Evolutionary conservation across 1,139 yeast genomes (phyloP), one percentile per base, ranked within the genome.

Genomic region (Magnusiomyces tetraspermus): DNA sequence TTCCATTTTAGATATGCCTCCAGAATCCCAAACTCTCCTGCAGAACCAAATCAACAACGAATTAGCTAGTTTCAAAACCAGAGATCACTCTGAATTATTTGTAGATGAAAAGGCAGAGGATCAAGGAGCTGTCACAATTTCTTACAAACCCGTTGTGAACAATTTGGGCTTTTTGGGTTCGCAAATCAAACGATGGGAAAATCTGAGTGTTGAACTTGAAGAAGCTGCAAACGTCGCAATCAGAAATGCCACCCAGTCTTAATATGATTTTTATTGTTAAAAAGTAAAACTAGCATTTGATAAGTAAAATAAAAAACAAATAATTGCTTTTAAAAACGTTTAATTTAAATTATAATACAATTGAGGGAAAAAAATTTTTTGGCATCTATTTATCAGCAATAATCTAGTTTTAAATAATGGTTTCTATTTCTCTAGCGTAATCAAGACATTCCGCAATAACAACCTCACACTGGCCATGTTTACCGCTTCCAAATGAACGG

Each of bases 371-470:
- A n/a, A n/a, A n/a, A n/a, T n/a, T n/a, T n/a, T n/a, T n/a, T n/a
- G n/a, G n/a, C n/a, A 43, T 15, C 38, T 15, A 30, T 40, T 13
- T 26, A 19, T 11, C 23, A n/a, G 15, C 8, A 15, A 8, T 33
- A 8, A 28, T 31, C 40, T 26, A 21, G 26, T 15, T 15, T 56
- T 74, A 87, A 51, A 88, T 81, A 65, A 88, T 88, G 43, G 92
- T 84, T 70, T 88, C 96, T 63, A 88, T 83, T 70, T 87, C 92
- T 57, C 81, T 83, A 33, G 96, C 96, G 66, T 86, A 88, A 57
- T 76, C 79, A 61, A 88, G 77, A 26, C 87, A 79, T 64, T 85
- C 83, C 58, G 74, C 78, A 54, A 88, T 76, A 50, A 80, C 71
- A 30, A 62, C 59, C 58, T 76, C 78, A 51, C 66, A 60, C 13